A percentile compares a stretch with the other conserved stretches of the same genome.
Conservation (phyloP, 2,329 filamentous ascomycete species). For the Aureobasidium lini region DNA sequence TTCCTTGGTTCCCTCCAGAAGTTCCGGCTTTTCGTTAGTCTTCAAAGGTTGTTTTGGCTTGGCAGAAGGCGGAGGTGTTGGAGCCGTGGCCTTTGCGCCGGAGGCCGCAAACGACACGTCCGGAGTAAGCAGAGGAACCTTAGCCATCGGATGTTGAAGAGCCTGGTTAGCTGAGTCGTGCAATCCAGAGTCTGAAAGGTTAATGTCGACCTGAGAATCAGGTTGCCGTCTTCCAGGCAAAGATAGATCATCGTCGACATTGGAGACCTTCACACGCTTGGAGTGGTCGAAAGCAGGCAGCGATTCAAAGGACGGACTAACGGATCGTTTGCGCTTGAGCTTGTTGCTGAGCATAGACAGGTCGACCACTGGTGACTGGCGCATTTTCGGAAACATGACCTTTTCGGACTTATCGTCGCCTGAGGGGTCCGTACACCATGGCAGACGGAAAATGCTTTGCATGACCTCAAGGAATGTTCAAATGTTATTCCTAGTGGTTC, state of each 20-base stretch:
- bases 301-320: conserved; percentile 35
- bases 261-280: conserved; percentile 25
- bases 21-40: not conserved
- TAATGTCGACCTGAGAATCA: not conserved
- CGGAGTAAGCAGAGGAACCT: not conserved
- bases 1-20: conserved; percentile 19
- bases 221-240: not conserved
- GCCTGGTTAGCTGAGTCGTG: not conserved
- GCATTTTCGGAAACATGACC: conserved; percentile 34
- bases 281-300: conserved; percentile 19
- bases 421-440: conserved; percentile 36
- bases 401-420: conserved; percentile 39
- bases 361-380: conserved; percentile 37
- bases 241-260: conserved; percentile 8
- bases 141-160: not conserved
- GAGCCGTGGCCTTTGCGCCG: too few relatives aligned
- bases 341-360: conserved; percentile 42
- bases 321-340: conserved; percentile 53
- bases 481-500: not conserved
- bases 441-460: conserved; percentile 45
- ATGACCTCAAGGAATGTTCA: conserved; percentile 24
- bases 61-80: not conserved
- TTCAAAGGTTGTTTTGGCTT: not conserved
- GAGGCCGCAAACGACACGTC: not conserved
- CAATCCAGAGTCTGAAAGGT: not conserved